Evolutionary conservation across 148 eudicot species (phyloP).

Genomic region (Spergularia marina): DNA sequence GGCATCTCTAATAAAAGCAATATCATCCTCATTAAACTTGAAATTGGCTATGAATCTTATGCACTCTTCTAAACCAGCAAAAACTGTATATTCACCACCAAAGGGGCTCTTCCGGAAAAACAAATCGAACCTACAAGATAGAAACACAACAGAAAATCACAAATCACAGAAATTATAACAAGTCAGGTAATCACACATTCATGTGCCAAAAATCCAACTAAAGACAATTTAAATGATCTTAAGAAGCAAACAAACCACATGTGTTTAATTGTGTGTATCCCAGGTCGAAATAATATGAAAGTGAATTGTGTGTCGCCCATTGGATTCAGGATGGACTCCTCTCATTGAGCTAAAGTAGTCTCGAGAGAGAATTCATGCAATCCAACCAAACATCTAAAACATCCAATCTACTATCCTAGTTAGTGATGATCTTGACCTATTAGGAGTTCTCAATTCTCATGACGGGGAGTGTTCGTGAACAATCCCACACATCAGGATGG

Average conservation of each 20-base stretch:
- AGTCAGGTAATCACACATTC: background rate
- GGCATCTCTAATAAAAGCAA: constrained; percentile 50
- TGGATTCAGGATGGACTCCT: background rate
- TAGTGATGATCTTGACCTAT: too few relatives aligned
- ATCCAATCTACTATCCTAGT: too few relatives aligned
- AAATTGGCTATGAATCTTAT: constrained; percentile 81
- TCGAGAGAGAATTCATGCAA: background rate
- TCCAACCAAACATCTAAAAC: background rate
- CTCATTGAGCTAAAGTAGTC: background rate
- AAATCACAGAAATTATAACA: background rate
- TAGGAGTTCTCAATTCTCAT: too few relatives aligned
- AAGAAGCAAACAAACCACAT: background rate
- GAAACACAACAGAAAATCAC: background rate
- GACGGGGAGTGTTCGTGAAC: too few relatives aligned
- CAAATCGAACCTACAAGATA: constrained; percentile 79
- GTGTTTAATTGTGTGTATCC: background rate
- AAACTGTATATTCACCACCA: constrained; percentile 90
- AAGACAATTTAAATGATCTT: background rate
- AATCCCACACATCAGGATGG: too few relatives aligned
- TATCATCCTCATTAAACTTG: constrained; percentile 69
- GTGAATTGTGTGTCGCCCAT: too few relatives aligned
- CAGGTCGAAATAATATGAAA: background rate
- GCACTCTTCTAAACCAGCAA: constrained; percentile 98
- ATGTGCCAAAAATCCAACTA: background rate
- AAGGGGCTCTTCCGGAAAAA: constrained; percentile 87